Base-by-base conservation (phyloP, 352 stramenopile genomes). In the Globisporangium heterothallicum region DNA sequence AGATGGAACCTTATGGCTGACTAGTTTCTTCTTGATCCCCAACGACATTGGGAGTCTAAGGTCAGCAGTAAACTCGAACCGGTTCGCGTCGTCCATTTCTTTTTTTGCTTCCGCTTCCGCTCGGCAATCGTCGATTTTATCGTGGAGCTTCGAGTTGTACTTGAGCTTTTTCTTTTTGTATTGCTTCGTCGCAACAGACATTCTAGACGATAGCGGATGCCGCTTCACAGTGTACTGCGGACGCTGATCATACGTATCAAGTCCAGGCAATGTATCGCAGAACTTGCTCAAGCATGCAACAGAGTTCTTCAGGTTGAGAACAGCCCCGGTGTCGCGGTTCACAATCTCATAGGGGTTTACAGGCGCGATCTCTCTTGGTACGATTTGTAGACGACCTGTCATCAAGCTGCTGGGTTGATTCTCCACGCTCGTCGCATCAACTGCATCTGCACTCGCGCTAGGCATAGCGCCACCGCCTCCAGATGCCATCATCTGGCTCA, bases 231-330 rank as follows among this genome's bases (percentile, higher is more conserved):
- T 72, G 44, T 94, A 94, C 50, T 91, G 72, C 12, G 81, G 68
- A 2, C 77, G 81, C 25, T 76, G 76, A 46, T 94, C 84, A 50
- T 89, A 92, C 25, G 83, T 94, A 43, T 91, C 78, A 26, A 92
- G 62, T 0, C 81, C 81, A 35, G 84, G 84, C 9, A 94, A 60
- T 0, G 84, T 89, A 45, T 92, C 73, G 61, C 81, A 94, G 27
- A 94, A 90, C 16, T 74, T 72, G 55, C 76, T 92, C 21, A 94
- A 64, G 43, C 73, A 77, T 12, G 42, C 49, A 6, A 89, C 70
- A 22, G 79, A 88, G 40, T 88, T 94, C 0, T 47, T 29, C 32
- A 86, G 57, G 40, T 84, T 81, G 24, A 94, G 50, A 22, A 84
- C 68, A 0, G 78, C 80, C 1, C 75, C 74, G 5, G 77, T 90